phyloP scores from a whole-genome alignment of 768 basidiomycete species.

The Leccinum boreale region DNA sequence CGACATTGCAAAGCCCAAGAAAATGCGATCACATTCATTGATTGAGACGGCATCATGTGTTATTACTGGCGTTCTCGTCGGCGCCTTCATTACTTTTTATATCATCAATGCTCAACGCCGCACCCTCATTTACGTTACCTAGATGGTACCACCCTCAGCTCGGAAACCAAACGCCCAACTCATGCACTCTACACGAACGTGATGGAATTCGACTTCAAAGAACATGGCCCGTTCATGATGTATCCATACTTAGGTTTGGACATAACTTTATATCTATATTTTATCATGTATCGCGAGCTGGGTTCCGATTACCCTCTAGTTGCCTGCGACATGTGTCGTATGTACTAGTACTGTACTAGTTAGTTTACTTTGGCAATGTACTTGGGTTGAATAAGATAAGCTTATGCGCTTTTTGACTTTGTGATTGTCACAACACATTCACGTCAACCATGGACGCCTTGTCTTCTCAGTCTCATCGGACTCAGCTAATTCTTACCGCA shows the following conservation, averaged over 20 bases:
- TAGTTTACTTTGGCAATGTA: slow-evolving; percentile 1
- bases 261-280: slow-evolving; percentile 28
- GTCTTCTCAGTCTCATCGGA: slow-evolving; percentile 47
- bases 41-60: slow-evolving; percentile 43
- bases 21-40: slow-evolving; percentile 22
- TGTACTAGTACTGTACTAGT: neutral
- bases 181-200: neutral
- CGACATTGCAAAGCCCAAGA: slow-evolving; percentile 13
- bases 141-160: neutral
- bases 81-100: slow-evolving; percentile 54
- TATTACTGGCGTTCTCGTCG: slow-evolving; percentile 58
- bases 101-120: slow-evolving; percentile 46
- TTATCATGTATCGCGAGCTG: slow-evolving; percentile 16
- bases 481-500: slow-evolving; percentile 66
- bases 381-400: neutral
- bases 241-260: slow-evolving; percentile 16
- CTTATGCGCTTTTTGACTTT: neutral
- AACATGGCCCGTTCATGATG: slow-evolving; percentile 9
- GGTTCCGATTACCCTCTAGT: slow-evolving; percentile 5
- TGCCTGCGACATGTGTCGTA: slow-evolving; percentile 1
- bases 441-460: slow-evolving; percentile 20
- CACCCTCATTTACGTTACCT: slow-evolving; percentile 41
- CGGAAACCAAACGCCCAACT: neutral
- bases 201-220: neutral
- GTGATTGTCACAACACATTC: neutral